Evolutionary conservation across 176 grass and related monocot genomes (phyloP).

Genomic region (Aegilops tauschii): DNA sequence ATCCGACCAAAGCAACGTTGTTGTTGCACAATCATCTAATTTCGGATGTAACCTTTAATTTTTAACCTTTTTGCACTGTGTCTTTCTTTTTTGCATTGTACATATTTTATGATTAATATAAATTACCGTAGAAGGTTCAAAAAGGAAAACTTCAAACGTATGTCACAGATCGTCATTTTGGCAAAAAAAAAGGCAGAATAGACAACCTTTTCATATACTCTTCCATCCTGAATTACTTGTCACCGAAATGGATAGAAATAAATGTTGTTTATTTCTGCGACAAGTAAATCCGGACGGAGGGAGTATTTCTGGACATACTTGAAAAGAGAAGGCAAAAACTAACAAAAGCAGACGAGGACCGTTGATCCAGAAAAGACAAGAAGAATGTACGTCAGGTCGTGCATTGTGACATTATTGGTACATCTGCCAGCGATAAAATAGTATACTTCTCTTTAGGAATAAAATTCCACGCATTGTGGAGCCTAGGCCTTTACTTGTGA

Average conservation of each 20-base stretch:
- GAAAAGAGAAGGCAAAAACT: not conserved
- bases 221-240: too few species aligned
- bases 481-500: not conserved
- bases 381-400: not conserved
- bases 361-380: not conserved
- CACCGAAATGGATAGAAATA: too few species aligned
- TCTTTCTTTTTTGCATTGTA: too few species aligned
- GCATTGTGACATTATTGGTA: not conserved
- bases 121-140: too few species aligned
- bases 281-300: too few species aligned
- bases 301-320: not conserved
- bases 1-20: not conserved
- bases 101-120: too few species aligned
- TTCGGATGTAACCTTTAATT: too few species aligned
- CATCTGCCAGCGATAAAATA: not conserved
- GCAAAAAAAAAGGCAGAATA: not conserved
- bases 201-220: not conserved
- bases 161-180: not conserved
- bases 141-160: too few species aligned
- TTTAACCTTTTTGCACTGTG: too few species aligned
- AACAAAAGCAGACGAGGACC: not conserved
- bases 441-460: not conserved
- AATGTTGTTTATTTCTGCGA: too few species aligned
- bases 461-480: not conserved
- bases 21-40: not conserved